These are phyloP conservation scores for Pleoardoris graminearum DNA, from an alignment of 2,329 filamentous ascomycete species.

Conservation along the genomic window DNA sequence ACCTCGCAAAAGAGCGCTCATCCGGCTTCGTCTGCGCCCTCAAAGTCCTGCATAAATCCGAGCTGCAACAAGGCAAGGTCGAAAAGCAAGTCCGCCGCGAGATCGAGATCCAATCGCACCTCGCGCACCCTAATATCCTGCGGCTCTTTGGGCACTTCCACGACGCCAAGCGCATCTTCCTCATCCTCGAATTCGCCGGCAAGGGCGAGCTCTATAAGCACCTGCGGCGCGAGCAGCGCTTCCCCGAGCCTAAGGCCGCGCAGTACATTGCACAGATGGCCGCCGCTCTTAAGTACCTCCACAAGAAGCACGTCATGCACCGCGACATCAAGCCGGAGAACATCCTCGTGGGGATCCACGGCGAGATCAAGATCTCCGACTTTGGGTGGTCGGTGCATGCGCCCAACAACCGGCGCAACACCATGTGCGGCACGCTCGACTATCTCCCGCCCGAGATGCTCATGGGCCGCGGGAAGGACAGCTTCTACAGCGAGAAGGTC, in stretches of 20 bases:
- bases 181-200: slow-evolving; percentile 84
- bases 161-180: slow-evolving; percentile 82
- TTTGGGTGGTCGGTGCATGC: slow-evolving; percentile 99
- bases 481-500: slow-evolving; percentile 93
- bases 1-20: slow-evolving; percentile 77
- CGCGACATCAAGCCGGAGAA: slow-evolving; percentile 98
- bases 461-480: slow-evolving; percentile 75
- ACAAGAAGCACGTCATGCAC: slow-evolving; percentile 97
- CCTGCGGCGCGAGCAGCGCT: slow-evolving; percentile 74
- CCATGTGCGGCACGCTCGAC: slow-evolving; percentile 96
- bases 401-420: slow-evolving; percentile 88
- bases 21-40: slow-evolving; percentile 83
- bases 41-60: slow-evolving; percentile 84
- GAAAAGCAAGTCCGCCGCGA: slow-evolving; percentile 87
- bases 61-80: slow-evolving; percentile 77
- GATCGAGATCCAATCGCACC: slow-evolving; percentile 87
- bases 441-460: slow-evolving; percentile 99
- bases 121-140: slow-evolving; percentile 83
- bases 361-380: slow-evolving; percentile 97
- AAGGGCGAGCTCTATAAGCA: slow-evolving; percentile 90
- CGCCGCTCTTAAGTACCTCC: slow-evolving; percentile 84
- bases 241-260: slow-evolving; percentile 83
- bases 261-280: slow-evolving; percentile 91
- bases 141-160: slow-evolving; percentile 87
- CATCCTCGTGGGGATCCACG: slow-evolving; percentile 92